Conservation (phyloP, 2,329 filamentous ascomycete species). For the Coniochaeta prunicola region DNA sequence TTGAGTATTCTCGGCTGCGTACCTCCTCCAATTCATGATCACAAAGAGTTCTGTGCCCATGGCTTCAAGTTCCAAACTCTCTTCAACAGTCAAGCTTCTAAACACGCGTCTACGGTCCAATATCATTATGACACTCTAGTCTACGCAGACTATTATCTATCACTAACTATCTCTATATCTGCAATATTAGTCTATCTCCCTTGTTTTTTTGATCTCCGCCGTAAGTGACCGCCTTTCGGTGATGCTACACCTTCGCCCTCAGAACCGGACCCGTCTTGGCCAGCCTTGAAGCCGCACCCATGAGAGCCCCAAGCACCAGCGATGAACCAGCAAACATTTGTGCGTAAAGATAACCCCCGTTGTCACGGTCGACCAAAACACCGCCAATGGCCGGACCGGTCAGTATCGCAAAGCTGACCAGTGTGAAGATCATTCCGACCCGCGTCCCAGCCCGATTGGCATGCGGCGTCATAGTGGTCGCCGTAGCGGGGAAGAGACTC, state of each 20-base stretch:
- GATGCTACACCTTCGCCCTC: neutral
- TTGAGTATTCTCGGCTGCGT: no score
- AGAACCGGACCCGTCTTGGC: neutral
- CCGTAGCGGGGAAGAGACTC: conserved; percentile 40
- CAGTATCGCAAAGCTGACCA: conserved; percentile 21
- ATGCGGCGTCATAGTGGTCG: conserved; percentile 31
- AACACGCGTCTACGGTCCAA: no score
- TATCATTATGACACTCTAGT: no score
- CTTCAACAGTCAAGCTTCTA: no score
- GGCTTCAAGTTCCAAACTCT: no score
- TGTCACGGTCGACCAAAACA: neutral
- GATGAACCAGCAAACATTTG: neutral
- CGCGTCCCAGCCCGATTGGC: conserved; percentile 22
- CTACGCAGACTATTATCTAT: no score
- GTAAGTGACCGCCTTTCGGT: no score
- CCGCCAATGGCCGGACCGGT: conserved; percentile 18
- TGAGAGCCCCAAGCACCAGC: neutral
- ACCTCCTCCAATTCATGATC: no score
- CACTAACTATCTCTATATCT: no score
- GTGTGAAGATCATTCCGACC: conserved; percentile 26
- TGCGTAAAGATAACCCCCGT: neutral
- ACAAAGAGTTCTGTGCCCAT: no score
- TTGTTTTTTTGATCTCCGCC: no score
- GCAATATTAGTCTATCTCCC: no score
- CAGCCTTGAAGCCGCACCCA: neutral